Evolutionary conservation across 169 alveolate species (phyloP).

Genomic region (Theileria orientalis): DNA sequence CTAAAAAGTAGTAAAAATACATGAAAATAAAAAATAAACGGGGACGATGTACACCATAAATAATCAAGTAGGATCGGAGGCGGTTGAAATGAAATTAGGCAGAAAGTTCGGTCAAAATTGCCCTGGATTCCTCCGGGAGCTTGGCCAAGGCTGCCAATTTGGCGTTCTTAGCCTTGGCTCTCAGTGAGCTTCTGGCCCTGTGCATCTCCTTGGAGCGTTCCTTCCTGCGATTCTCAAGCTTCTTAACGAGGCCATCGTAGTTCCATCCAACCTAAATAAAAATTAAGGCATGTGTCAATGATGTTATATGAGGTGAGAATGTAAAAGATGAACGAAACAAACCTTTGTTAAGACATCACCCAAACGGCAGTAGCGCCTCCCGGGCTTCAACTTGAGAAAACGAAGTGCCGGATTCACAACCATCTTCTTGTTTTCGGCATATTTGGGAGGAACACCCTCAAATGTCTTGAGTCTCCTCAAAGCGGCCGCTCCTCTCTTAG

Average conservation of each 20-base stretch:
- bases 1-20: background rate
- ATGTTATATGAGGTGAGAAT: background rate
- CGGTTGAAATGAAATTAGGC: conserved; percentile 4
- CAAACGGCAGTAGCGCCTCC: conserved; percentile 80
- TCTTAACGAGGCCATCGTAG: conserved; percentile 80
- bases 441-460: conserved; percentile 95
- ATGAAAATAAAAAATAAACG: background rate
- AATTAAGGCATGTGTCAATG: background rate
- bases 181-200: conserved; percentile 73
- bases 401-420: conserved; percentile 93
- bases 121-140: conserved; percentile 54
- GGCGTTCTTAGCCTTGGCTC: conserved; percentile 43
- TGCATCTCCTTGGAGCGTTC: conserved; percentile 81
- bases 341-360: conserved; percentile 87
- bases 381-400: conserved; percentile 84
- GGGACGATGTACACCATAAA: conserved; percentile 4
- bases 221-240: conserved; percentile 90
- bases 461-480: conserved; percentile 90
- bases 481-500: conserved; percentile 97
- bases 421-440: conserved; percentile 89
- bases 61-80: background rate
- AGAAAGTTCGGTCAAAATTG: conserved; percentile 34
- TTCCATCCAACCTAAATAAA: conserved; percentile 88
- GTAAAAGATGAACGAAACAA: background rate
- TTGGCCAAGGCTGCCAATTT: conserved; percentile 52